A percentile compares a stretch with the other conserved stretches of the same genome.
Evolutionary conservation across 2,329 filamentous ascomycete genomes (phyloP).

Genomic region (Samsoniella hepiali): DNA sequence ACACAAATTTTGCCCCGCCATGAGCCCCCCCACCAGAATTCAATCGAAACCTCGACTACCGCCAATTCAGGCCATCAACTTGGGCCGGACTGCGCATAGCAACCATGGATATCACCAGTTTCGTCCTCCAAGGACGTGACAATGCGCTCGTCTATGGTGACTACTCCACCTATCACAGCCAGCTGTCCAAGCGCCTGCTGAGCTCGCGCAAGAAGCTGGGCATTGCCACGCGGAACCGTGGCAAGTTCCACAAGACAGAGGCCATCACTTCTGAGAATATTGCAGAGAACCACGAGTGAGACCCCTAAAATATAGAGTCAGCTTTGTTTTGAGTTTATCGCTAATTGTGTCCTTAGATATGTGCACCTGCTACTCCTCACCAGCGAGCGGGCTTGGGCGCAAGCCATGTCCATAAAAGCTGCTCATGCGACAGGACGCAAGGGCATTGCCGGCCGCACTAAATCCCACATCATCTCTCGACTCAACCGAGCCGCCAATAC

Average conservation of each 20-base stretch:
- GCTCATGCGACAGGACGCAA: conserved; percentile 75
- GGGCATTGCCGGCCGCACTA: conserved; percentile 72
- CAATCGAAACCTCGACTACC: not conserved
- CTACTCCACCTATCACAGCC: conserved; percentile 78
- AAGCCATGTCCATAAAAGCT: conserved; percentile 92
- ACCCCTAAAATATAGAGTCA: not conserved
- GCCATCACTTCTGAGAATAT: conserved; percentile 73
- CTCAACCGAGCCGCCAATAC: conserved; percentile 73
- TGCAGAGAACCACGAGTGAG: conserved; percentile 71
- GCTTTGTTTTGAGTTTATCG: not conserved
- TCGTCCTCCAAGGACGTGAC: conserved; percentile 75
- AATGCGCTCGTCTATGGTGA: conserved; percentile 84
- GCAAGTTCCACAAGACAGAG: conserved; percentile 74
- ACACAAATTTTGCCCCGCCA: conserved; percentile 22
- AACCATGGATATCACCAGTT: conserved; percentile 85
- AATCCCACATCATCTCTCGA: conserved; percentile 85
- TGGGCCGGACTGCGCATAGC: not conserved
- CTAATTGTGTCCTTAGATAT: conserved; percentile 50
- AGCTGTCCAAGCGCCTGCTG: conserved; percentile 76
- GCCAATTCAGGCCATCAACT: conserved; percentile 12
- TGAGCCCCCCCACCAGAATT: conserved; percentile 18
- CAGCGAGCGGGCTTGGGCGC: conserved; percentile 89
- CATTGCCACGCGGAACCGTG: conserved; percentile 77
- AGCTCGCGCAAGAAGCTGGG: conserved; percentile 82
- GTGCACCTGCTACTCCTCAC: conserved; percentile 77